A percentile compares a stretch with the other conserved stretches of the same genome.
These are phyloP conservation scores for Pseudogymnoascus sp. DNA, from an alignment of 2,329 filamentous ascomycete genomes.

Conservation along the genomic window DNA sequence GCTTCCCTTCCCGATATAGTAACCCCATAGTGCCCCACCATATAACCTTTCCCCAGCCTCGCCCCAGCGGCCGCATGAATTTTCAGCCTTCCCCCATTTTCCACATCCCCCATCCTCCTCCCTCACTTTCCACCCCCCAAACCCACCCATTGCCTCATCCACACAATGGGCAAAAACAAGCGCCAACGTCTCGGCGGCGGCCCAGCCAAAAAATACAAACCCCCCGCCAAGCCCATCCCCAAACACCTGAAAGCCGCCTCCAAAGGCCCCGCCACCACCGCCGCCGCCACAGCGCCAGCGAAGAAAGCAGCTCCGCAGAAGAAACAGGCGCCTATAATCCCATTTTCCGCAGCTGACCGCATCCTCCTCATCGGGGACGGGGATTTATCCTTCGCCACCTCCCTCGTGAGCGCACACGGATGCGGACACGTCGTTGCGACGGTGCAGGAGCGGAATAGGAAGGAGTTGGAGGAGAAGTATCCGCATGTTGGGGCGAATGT, in stretches of 20 bases:
- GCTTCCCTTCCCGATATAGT: not conserved
- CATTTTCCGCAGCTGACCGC: constrained; percentile 55
- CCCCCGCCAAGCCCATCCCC: constrained; percentile 12
- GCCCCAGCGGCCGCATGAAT: constrained; percentile 4
- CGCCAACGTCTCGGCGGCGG: constrained; percentile 15
- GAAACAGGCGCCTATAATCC: constrained; percentile 43
- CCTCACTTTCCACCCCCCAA: not conserved
- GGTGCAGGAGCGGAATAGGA: constrained; percentile 49
- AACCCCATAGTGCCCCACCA: not conserved
- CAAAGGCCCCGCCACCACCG: not conserved
- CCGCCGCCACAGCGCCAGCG: constrained; percentile 9
- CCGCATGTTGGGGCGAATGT: constrained; percentile 58
- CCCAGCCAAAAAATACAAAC: constrained; percentile 13
- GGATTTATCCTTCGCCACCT: constrained; percentile 69
- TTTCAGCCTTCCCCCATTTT: constrained; percentile 7
- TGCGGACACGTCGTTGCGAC: constrained; percentile 62
- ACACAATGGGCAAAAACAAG: constrained; percentile 24
- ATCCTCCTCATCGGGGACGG: constrained; percentile 74
- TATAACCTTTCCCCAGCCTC: not conserved
- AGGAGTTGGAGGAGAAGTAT: constrained; percentile 61
- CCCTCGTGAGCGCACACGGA: constrained; percentile 55
- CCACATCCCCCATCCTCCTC: not conserved
- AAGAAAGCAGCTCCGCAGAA: constrained; percentile 7
- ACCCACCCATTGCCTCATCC: not conserved
- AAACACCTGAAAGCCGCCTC: constrained; percentile 9